These are phyloP conservation scores for Leccinum insolens DNA, from an alignment of 1,284 basidiomycete genomes.

Conservation along the genomic window DNA sequence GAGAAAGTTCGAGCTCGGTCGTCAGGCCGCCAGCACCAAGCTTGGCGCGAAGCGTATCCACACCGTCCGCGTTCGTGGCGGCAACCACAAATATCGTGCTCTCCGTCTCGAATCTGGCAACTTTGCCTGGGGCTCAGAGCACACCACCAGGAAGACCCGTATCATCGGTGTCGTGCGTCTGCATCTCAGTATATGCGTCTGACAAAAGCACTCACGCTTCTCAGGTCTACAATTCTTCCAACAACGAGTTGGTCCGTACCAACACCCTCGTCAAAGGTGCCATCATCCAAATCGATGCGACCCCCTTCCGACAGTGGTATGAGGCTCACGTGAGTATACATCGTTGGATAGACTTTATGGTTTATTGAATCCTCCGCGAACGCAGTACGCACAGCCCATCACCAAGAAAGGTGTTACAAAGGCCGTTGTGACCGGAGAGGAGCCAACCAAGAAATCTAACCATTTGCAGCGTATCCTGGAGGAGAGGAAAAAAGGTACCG, in stretches of 20 bases:
- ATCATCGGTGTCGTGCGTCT: constrained; percentile 89
- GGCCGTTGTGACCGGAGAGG: constrained; percentile 53
- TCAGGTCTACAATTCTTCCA: constrained; percentile 95
- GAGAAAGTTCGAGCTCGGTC: constrained; percentile 98
- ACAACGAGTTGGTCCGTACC: constrained; percentile 98
- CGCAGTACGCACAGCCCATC: constrained; percentile 88
- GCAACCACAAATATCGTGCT: constrained; percentile 92
- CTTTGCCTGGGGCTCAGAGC: constrained; percentile 96
- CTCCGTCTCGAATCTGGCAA: constrained; percentile 94
- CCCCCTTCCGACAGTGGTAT: constrained; percentile 98
- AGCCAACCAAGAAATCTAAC: constrained; percentile 85
- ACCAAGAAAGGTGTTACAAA: constrained; percentile 76
- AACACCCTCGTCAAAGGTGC: constrained; percentile 96
- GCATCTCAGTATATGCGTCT: constrained; percentile 7
- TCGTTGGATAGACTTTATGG: not conserved
- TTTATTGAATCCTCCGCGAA: constrained; percentile 14
- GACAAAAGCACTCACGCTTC: constrained; percentile 9
- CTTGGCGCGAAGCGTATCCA: constrained; percentile 93
- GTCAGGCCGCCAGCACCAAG: constrained; percentile 95
- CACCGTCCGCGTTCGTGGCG: constrained; percentile 90
- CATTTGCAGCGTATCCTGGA: constrained; percentile 86
- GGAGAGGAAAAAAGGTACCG: constrained; percentile 84
- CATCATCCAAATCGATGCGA: constrained; percentile 94
- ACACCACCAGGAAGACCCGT: constrained; percentile 90
- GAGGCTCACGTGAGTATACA: constrained; percentile 82